These are phyloP conservation scores for Sherardia arvensis DNA, from an alignment of 257 asterid genomes.

Conservation along the genomic window DNA sequence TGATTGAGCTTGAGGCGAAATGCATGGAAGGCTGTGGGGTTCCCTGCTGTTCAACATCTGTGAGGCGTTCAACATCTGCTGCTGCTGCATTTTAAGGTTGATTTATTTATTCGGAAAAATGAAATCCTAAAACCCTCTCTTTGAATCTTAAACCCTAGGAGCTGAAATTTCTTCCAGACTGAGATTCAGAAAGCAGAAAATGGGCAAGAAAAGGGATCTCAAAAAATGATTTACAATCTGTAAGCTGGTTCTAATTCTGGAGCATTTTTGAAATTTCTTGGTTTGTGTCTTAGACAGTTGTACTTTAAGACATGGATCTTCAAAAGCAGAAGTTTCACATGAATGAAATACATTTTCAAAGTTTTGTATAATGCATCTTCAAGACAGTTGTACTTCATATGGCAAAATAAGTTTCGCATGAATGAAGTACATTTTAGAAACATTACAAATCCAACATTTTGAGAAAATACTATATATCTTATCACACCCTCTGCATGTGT, in stretches of 20 bases:
- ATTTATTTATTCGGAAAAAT: neutral
- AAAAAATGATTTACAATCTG: neutral
- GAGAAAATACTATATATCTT: too few species aligned
- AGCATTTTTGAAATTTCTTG: neutral
- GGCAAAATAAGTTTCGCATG: too few species aligned
- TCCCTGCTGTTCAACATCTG: too few species aligned
- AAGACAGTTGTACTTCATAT: too few species aligned
- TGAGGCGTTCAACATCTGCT: conserved; percentile 39
- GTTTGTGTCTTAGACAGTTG: too few species aligned
- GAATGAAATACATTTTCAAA: too few species aligned
- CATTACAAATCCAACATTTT: too few species aligned
- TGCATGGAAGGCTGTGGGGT: conserved; percentile 19
- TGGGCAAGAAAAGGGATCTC: neutral
- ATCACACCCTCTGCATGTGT: too few species aligned
- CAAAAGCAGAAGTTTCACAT: too few species aligned
- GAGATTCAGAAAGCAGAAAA: neutral
- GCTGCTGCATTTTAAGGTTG: conserved; percentile 26
- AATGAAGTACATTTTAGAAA: too few species aligned
- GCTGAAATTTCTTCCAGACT: neutral
- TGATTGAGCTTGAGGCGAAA: conserved; percentile 52
- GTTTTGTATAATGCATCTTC: too few species aligned
- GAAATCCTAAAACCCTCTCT: conserved; percentile 1
- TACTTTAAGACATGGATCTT: too few species aligned
- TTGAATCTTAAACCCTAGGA: conserved; percentile 16
- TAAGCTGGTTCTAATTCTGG: neutral